Evolutionary conservation across 768 basidiomycete genomes (phyloP).

Genomic region (Lactarius sanguifluus): DNA sequence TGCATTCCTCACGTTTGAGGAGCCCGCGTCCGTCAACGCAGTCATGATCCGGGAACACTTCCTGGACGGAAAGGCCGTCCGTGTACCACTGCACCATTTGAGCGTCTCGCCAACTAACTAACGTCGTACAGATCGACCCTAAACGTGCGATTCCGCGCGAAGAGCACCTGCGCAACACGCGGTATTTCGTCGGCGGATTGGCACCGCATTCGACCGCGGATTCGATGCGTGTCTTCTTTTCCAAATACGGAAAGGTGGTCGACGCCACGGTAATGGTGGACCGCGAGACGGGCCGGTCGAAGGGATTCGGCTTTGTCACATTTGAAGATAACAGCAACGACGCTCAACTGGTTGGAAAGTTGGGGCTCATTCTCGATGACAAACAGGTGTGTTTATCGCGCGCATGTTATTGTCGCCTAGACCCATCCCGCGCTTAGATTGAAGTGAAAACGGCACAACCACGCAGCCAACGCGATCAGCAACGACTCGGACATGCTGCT

Average conservation of each 20-base stretch:
- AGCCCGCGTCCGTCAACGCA: constrained; percentile 88
- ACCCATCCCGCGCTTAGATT: constrained; percentile 53
- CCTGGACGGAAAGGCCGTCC: constrained; percentile 95
- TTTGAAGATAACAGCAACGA: constrained; percentile 92
- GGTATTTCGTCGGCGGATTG: constrained; percentile 94
- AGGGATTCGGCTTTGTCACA: constrained; percentile 97
- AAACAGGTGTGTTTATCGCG: constrained; percentile 65
- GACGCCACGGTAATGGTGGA: constrained; percentile 99
- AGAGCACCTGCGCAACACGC: constrained; percentile 90
- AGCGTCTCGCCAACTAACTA: not conserved
- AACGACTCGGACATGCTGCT: constrained; percentile 36
- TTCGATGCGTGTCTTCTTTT: constrained; percentile 90
- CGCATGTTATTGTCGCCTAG: too few relatives aligned
- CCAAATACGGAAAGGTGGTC: constrained; percentile 91
- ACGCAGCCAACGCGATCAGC: constrained; percentile 72
- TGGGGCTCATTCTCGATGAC: constrained; percentile 80
- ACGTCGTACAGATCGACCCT: constrained; percentile 82
- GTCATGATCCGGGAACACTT: constrained; percentile 96
- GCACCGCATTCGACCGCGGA: constrained; percentile 91
- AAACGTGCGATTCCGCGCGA: constrained; percentile 97
- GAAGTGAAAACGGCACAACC: constrained; percentile 98
- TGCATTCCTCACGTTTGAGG: constrained; percentile 95
- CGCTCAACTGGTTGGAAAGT: constrained; percentile 83
- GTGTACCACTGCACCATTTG: constrained; percentile 39
- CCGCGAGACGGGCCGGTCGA: constrained; percentile 90